Percentiles rank a stretch among this genome's conserved stretches.
These are phyloP conservation scores for Paraleonurus japonicus DNA, from an alignment of 257 asterid species.

Conservation along the genomic window DNA sequence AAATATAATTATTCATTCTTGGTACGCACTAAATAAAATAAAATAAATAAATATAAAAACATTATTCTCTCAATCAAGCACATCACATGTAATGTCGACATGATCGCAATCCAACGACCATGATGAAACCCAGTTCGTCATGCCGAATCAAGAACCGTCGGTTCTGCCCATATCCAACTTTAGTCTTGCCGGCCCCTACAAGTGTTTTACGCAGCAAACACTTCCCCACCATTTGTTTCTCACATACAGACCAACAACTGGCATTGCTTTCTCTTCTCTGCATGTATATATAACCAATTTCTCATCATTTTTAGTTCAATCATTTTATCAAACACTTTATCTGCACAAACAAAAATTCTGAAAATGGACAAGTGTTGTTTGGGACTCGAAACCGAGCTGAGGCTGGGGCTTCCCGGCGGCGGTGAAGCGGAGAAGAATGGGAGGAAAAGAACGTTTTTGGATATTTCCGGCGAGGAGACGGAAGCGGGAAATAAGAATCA, in stretches of 20 bases:
- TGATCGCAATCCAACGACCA: slow-evolving; percentile 32
- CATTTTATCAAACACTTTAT: neutral
- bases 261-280: slow-evolving; percentile 40
- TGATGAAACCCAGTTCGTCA: slow-evolving; percentile 23
- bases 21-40: too few species aligned
- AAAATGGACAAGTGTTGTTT: slow-evolving; percentile 44
- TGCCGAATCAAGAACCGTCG: slow-evolving; percentile 28
- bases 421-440: slow-evolving; percentile 38
- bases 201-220: slow-evolving; percentile 40
- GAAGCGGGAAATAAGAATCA: slow-evolving; percentile 28
- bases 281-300: slow-evolving; percentile 28
- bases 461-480: slow-evolving; percentile 30
- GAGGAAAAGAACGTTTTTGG: slow-evolving; percentile 60
- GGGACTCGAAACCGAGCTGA: slow-evolving; percentile 77
- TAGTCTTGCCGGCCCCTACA: slow-evolving; percentile 45
- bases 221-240: slow-evolving; percentile 76
- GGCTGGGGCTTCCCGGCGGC: slow-evolving; percentile 75
- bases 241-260: slow-evolving; percentile 59
- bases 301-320: neutral
- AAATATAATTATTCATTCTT: neutral
- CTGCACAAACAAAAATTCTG: neutral
- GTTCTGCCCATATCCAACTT: slow-evolving; percentile 41
- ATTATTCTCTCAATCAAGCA: slow-evolving; percentile 27
- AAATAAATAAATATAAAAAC: neutral
- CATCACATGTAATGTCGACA: slow-evolving; percentile 65